Base-by-base conservation (phyloP, 495 filamentous ascomycete genomes). In the Aspergillus affinis region DNA sequence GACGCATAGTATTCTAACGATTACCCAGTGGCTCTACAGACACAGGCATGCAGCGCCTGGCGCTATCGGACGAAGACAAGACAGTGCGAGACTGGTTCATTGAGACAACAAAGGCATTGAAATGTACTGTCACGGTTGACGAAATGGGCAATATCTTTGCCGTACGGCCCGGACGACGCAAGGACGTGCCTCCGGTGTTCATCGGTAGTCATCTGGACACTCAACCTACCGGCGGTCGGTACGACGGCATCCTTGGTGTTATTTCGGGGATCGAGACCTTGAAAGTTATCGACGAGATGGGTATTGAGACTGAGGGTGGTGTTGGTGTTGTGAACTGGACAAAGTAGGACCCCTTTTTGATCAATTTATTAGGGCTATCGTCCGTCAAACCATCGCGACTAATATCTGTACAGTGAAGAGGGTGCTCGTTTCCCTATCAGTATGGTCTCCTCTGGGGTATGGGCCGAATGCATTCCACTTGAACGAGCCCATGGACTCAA, bases 281-380 rank as follows among this genome's bases (percentile, higher is more conserved):
- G 23, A 83, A 78, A 59, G 81, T 83, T 7, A 78, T 94, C 61
- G 76, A 84, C n/a, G 90, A 93, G 15, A 76, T 87, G 68, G 75
- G 82, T 8, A 75, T 87, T n/a, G 81, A 87, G 67, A 91, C 89
- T 0, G 82, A 87, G 48, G 90, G 84, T 61, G 85, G 85, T 21
- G 76, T 92, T 10, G 88, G 88, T 8, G 83, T 90, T 9, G 82
- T 92, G 0, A 90, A 91, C 62, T 94, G 90, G 90, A 93, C 90
- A 0, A 93, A 92, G 75, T 81, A 72, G 64, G 54, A 41, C 0
- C n/a, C 36, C 19, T 12, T 44, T 47, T 26, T 6, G 30, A 52
- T 29, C 13, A 36, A 36, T 10, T 30, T n/a, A 19, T 36, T 32
- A 6, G 15, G 1, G 46, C 17, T 21, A 21, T 23, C 53, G 17